Conservation (phyloP, 164 flowering plant species). For the Nymphaea colorata region DNA sequence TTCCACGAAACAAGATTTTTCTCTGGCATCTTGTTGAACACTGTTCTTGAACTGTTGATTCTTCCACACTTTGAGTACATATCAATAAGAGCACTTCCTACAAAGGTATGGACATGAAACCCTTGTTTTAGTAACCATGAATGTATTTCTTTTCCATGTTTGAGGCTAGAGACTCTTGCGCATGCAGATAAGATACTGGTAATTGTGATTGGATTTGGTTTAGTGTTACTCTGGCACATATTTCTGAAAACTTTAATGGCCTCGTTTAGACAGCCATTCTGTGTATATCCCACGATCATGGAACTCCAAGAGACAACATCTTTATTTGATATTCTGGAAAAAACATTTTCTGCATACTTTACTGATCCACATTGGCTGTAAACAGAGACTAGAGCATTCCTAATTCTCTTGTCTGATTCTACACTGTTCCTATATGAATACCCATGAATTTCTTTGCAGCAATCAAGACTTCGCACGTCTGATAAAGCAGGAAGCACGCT, state of each 20-base stretch:
- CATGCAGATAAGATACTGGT: constrained; percentile 22
- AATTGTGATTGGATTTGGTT: constrained; percentile 18
- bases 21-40: constrained; percentile 16
- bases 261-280: constrained; percentile 14
- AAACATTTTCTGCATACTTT: constrained; percentile 8
- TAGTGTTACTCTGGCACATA: constrained; percentile 12
- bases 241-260: constrained; percentile 13
- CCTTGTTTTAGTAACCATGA: constrained; percentile 12
- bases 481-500: constrained; percentile 20
- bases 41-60: constrained; percentile 11
- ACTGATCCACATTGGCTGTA: constrained; percentile 12
- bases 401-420: constrained; percentile 20
- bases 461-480: constrained; percentile 6
- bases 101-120: constrained; percentile 16
- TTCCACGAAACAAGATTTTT: constrained; percentile 19
- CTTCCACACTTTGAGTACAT: constrained; percentile 23
- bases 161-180: constrained; percentile 10
- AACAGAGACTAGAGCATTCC: constrained; percentile 20
- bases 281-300: constrained; percentile 18
- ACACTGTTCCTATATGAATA: constrained; percentile 16
- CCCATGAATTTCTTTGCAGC: constrained; percentile 20
- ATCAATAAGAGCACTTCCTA: constrained; percentile 24
- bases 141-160: constrained; percentile 21
- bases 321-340: constrained; percentile 5
- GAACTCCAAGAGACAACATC: constrained; percentile 29